Conservation (phyloP, 2,329 filamentous ascomycete genomes). For the Colletotrichum brevisporum region DNA sequence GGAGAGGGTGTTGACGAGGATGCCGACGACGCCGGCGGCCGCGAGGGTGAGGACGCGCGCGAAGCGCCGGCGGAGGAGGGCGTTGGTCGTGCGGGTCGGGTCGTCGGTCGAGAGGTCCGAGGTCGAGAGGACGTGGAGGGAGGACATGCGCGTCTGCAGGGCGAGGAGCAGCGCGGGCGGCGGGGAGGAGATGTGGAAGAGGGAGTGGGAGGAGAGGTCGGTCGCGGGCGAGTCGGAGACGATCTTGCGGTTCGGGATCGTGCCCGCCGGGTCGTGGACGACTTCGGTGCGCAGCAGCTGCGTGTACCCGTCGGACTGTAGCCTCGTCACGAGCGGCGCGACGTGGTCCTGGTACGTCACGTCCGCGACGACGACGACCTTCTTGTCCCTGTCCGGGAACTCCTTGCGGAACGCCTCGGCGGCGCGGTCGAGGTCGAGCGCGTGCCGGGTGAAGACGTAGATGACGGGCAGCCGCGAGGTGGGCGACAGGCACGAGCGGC, state of each 20-base stretch:
- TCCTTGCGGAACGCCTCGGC: slow-evolving; percentile 75
- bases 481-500: slow-evolving; percentile 90
- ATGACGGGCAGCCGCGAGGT: slow-evolving; percentile 89
- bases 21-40: slow-evolving; percentile 88
- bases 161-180: slow-evolving; percentile 88
- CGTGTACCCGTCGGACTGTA: slow-evolving; percentile 77
- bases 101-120: slow-evolving; percentile 65
- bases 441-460: slow-evolving; percentile 87
- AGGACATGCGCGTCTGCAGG: slow-evolving; percentile 84
- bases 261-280: slow-evolving; percentile 82
- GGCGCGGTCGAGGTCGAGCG: slow-evolving; percentile 72
- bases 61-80: slow-evolving; percentile 85
- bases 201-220: slow-evolving; percentile 75
- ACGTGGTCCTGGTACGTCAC: slow-evolving; percentile 88
- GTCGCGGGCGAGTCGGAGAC: slow-evolving; percentile 45
- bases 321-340: slow-evolving; percentile 63
- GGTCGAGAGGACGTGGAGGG: slow-evolving; percentile 84
- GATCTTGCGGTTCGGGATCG: slow-evolving; percentile 86
- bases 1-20: slow-evolving; percentile 94
- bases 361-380: slow-evolving; percentile 88
- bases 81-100: slow-evolving; percentile 60
- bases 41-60: slow-evolving; percentile 85
- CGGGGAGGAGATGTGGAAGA: slow-evolving; percentile 89
- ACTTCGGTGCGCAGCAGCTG: slow-evolving; percentile 79
- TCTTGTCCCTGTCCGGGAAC: slow-evolving; percentile 74